Evolutionary conservation across 2,329 filamentous ascomycete species (phyloP).

Genomic region (Colletotrichum sp.): DNA sequence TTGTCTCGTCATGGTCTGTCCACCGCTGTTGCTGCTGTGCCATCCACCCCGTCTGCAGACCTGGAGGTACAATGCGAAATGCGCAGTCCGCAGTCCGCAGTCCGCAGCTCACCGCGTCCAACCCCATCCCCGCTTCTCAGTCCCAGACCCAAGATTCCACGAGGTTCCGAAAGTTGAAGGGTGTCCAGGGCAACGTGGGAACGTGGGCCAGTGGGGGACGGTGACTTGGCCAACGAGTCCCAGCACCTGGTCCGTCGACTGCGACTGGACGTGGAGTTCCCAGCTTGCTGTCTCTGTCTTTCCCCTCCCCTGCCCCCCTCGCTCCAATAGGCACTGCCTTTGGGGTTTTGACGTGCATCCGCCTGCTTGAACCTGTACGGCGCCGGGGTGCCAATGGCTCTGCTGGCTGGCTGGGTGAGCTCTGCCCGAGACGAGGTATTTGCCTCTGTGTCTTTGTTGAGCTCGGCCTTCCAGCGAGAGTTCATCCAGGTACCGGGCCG

Average conservation of each 20-base stretch:
- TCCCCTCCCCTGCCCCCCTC: background rate
- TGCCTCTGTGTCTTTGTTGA: background rate
- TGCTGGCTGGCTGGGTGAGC: background rate
- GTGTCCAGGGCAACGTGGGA: slow-evolving; percentile 16
- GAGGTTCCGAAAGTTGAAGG: slow-evolving; percentile 7
- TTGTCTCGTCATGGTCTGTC: background rate
- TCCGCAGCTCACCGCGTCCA: background rate
- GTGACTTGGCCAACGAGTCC: background rate
- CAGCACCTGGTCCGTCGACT: background rate
- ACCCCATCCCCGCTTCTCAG: slow-evolving; percentile 5
- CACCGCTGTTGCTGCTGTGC: slow-evolving; percentile 8
- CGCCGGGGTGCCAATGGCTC: slow-evolving; percentile 5
- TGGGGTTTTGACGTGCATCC: slow-evolving; percentile 14
- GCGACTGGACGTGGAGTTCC: background rate
- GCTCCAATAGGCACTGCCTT: slow-evolving; percentile 10
- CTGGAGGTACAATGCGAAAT: background rate
- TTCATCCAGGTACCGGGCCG: slow-evolving; percentile 3
- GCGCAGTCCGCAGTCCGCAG: background rate
- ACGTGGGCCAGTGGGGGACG: slow-evolving; percentile 20
- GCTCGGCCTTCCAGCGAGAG: background rate
- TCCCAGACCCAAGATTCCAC: slow-evolving; percentile 18
- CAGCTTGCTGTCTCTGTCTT: slow-evolving; percentile 2
- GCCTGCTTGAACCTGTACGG: background rate
- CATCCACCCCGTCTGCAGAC: background rate
- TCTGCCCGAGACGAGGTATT: background rate